Evolutionary conservation across 2,329 filamentous ascomycete species (phyloP).

Genomic region (Phialocephala sp.): DNA sequence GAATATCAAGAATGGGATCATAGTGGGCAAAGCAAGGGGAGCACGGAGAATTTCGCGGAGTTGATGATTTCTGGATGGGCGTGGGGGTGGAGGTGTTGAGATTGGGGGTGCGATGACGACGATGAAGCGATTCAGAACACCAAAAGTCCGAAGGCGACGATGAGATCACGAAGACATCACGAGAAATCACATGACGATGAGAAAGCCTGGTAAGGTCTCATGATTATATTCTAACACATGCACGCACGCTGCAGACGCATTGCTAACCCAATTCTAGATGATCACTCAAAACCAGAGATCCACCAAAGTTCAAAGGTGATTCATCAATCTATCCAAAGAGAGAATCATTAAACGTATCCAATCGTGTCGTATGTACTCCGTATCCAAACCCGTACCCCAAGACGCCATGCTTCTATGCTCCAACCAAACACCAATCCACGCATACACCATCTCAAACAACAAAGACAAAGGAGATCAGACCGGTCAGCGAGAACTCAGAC

Average conservation of each 20-base stretch:
- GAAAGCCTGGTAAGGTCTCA: background rate
- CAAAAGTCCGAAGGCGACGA: background rate
- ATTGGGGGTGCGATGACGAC: background rate
- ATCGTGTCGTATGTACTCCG: background rate
- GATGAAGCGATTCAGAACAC: background rate
- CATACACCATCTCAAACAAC: background rate
- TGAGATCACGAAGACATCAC: background rate
- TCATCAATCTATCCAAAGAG: background rate
- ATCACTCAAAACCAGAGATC: background rate
- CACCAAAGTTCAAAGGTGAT: background rate
- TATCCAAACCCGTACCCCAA: background rate
- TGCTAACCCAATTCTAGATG: conserved; percentile 4
- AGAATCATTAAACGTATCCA: background rate
- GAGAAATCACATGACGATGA: background rate
- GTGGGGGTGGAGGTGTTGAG: background rate
- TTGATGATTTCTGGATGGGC: background rate
- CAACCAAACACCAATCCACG: background rate
- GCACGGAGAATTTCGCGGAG: background rate
- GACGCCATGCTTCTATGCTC: background rate
- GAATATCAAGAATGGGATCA: background rate
- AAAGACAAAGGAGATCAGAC: background rate
- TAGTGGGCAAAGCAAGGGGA: background rate
- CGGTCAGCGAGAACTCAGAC: background rate
- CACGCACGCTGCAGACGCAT: background rate
- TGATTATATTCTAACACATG: conserved; percentile 7